Percentiles rank a stretch among this genome's conserved stretches.
Conservation (phyloP, 495 filamentous ascomycete genomes). For the Tuber melanosporum region DNA sequence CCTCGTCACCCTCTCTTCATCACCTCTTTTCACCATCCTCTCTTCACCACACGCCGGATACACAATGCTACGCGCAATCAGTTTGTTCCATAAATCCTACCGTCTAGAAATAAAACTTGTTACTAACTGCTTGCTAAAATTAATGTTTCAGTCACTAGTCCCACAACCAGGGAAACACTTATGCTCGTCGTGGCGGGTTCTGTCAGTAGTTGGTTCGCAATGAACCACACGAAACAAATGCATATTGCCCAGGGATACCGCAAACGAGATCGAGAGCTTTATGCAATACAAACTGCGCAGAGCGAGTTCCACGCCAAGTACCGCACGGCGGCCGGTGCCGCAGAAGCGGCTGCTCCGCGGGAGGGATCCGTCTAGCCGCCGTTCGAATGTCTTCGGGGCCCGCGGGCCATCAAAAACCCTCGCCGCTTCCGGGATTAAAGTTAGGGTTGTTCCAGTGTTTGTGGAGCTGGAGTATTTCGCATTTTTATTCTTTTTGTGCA, state of each 20-base stretch:
- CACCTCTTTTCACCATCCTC: not conserved
- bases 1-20: not conserved
- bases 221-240: not conserved
- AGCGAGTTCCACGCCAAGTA: not conserved
- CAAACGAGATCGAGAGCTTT: not conserved
- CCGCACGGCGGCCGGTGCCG: fast-evolving
- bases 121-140: not conserved
- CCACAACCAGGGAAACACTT: not conserved
- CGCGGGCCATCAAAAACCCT: not conserved
- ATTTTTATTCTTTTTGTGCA: not conserved
- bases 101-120: not conserved
- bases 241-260: not conserved
- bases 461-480: not conserved
- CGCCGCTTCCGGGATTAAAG: not conserved
- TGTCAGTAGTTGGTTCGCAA: not conserved
- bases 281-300: not conserved
- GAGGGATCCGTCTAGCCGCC: not conserved
- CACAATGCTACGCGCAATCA: not conserved
- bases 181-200: not conserved
- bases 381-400: not conserved
- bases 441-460: not conserved
- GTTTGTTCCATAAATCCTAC: not conserved
- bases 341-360: not conserved
- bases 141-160: not conserved
- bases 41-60: not conserved